Percentiles rank a stretch among this genome's conserved stretches.
Evolutionary conservation across 176 grass and related monocot species (phyloP).

Genomic region (Dactylis glomerata): DNA sequence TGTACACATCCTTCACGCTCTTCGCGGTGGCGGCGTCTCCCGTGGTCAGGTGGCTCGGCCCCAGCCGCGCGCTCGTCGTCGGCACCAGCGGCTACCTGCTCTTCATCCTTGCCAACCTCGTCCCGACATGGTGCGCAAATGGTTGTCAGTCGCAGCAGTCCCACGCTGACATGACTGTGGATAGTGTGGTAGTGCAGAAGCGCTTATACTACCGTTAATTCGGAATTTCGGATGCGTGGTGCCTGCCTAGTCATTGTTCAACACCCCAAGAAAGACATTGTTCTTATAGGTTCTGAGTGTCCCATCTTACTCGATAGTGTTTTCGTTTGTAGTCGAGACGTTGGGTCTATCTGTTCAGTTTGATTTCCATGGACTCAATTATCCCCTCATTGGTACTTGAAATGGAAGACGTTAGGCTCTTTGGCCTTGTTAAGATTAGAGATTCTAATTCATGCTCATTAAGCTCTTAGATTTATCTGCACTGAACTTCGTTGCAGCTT

Average conservation of each 20-base stretch:
- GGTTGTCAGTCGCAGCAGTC: background rate
- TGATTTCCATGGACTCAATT: background rate
- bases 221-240: background rate
- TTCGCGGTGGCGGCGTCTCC: constrained; percentile 66
- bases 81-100: constrained; percentile 72
- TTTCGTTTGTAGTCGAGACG: background rate
- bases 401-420: background rate
- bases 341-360: background rate
- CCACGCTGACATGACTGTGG: background rate
- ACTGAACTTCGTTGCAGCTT: background rate
- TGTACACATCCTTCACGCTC: constrained; percentile 84
- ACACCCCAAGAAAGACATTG: background rate
- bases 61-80: constrained; percentile 70
- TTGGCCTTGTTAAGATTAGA: background rate
- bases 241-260: background rate
- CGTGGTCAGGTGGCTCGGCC: constrained; percentile 46
- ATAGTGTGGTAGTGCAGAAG: background rate
- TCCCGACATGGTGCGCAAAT: constrained; percentile 63
- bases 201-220: too few relatives aligned
- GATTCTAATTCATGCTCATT: background rate
- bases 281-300: background rate
- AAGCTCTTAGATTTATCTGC: background rate
- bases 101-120: constrained; percentile 88
- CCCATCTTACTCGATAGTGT: background rate
- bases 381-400: background rate